These are phyloP conservation scores for Stagonosporopsis cucurbitacearum DNA, from an alignment of 2,329 filamentous ascomycete genomes.

Conservation along the genomic window DNA sequence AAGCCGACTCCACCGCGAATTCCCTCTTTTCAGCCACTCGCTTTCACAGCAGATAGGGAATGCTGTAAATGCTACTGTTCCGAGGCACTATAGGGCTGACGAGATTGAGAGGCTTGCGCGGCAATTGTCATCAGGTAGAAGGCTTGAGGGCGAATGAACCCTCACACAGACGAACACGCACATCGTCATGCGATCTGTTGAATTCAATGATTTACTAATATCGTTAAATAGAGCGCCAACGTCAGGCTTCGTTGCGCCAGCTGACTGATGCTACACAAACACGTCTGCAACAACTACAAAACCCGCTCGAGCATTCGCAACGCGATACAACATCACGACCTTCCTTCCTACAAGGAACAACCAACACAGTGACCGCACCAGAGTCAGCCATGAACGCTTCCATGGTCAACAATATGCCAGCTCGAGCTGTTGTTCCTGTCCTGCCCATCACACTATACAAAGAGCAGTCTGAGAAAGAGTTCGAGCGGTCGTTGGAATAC, in stretches of 20 bases:
- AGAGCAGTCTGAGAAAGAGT: slow-evolving; percentile 24
- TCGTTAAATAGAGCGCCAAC: neutral
- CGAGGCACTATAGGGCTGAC: neutral
- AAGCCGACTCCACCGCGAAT: neutral
- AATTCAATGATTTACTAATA: neutral
- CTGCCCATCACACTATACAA: slow-evolving; percentile 26
- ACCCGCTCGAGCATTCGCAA: neutral
- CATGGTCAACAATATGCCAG: neutral
- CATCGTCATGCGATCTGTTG: neutral
- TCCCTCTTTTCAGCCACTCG: neutral
- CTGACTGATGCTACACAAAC: neutral
- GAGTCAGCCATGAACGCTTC: neutral
- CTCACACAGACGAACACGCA: neutral
- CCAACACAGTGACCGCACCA: too few relatives aligned
- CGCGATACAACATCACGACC: too few relatives aligned
- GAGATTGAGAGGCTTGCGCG: slow-evolving; percentile 2
- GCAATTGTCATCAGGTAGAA: slow-evolving; percentile 4
- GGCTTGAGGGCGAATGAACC: neutral
- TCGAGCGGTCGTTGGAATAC: slow-evolving; percentile 23
- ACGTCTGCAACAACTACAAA: neutral
- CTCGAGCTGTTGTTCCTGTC: slow-evolving; percentile 14
- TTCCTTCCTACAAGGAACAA: neutral
- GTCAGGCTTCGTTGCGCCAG: neutral
- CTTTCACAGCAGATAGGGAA: neutral
- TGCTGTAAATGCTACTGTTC: too few relatives aligned